phyloP scores from a whole-genome alignment of 2,329 filamentous ascomycete genomes.

The Penicillium sclerotigenum region DNA sequence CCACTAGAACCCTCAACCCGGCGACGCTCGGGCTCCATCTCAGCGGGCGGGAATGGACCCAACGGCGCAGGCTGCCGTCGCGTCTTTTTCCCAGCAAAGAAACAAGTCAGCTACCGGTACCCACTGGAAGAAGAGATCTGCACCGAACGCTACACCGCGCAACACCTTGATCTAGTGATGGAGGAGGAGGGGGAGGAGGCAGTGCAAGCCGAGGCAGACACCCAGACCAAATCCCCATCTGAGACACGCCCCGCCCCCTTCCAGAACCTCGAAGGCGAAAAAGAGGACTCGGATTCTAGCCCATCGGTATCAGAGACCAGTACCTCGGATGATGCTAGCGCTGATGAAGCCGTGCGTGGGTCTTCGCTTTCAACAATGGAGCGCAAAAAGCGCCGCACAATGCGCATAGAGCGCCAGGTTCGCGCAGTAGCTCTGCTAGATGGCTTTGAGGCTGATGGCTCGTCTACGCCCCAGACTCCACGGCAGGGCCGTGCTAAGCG shows the following conservation, averaged over 20 bases:
- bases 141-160: slow-evolving; percentile 53
- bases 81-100: slow-evolving; percentile 53
- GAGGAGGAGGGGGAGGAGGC: slow-evolving; percentile 23
- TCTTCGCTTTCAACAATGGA: slow-evolving; percentile 17
- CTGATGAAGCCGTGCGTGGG: slow-evolving; percentile 8
- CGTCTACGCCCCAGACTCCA: slow-evolving; percentile 51
- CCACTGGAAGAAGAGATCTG: slow-evolving; percentile 59
- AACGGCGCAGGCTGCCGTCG: slow-evolving; percentile 31
- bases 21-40: slow-evolving; percentile 41
- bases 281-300: slow-evolving; percentile 28
- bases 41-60: slow-evolving; percentile 30
- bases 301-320: slow-evolving; percentile 29
- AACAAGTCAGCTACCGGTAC: slow-evolving; percentile 56
- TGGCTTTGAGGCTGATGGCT: slow-evolving; percentile 46
- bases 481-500: slow-evolving; percentile 53
- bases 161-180: slow-evolving; percentile 53
- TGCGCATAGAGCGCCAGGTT: slow-evolving; percentile 36
- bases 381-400: slow-evolving; percentile 40
- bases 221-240: slow-evolving; percentile 1
- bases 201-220: slow-evolving; percentile 9
- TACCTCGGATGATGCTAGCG: slow-evolving; percentile 31
- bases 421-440: slow-evolving; percentile 41
- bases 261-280: slow-evolving; percentile 14
- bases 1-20: slow-evolving; percentile 35
- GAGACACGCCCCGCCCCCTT: slow-evolving; percentile 18